Conservation (phyloP, 108 stramenopile species). For the Skeletonema costatum region DNA sequence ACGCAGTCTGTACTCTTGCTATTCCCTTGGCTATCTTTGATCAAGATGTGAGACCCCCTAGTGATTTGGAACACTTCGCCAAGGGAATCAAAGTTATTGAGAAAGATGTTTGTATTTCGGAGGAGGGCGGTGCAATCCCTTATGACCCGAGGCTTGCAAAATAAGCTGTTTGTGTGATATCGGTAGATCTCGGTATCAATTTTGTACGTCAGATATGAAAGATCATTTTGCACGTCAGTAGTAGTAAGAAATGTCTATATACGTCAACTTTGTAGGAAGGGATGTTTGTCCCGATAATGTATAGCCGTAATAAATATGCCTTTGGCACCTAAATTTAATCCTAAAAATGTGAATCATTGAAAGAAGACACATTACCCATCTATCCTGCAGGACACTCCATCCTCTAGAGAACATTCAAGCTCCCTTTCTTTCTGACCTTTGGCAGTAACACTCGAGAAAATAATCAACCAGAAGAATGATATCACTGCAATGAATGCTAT, state of each 20-base stretch:
- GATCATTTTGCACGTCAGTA: neutral
- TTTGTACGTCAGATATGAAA: neutral
- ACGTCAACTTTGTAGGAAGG: neutral
- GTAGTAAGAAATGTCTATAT: neutral
- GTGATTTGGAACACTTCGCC: slow-evolving; percentile 48
- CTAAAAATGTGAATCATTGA: neutral
- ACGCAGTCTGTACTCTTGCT: slow-evolving; percentile 62
- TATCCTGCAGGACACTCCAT: slow-evolving; percentile 22
- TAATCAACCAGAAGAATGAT: slow-evolving; percentile 65
- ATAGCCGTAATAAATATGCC: neutral
- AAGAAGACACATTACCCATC: neutral
- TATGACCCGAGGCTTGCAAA: slow-evolving; percentile 49
- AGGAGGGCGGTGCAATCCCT: slow-evolving; percentile 62
- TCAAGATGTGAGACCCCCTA: slow-evolving; percentile 64
- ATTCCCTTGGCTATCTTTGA: slow-evolving; percentile 72
- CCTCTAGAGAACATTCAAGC: slow-evolving; percentile 10
- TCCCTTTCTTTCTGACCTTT: slow-evolving; percentile 34
- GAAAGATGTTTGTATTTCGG: slow-evolving; percentile 58
- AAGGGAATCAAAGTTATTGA: slow-evolving; percentile 46
- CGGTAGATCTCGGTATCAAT: neutral
- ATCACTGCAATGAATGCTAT: slow-evolving; percentile 56
- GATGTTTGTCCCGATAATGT: neutral
- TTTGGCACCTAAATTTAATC: neutral
- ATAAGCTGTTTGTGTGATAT: neutral
- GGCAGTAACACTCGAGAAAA: slow-evolving; percentile 23